These are phyloP conservation scores for Leishmania mexicana DNA, from an alignment of 208 protist species.

Conservation along the genomic window DNA sequence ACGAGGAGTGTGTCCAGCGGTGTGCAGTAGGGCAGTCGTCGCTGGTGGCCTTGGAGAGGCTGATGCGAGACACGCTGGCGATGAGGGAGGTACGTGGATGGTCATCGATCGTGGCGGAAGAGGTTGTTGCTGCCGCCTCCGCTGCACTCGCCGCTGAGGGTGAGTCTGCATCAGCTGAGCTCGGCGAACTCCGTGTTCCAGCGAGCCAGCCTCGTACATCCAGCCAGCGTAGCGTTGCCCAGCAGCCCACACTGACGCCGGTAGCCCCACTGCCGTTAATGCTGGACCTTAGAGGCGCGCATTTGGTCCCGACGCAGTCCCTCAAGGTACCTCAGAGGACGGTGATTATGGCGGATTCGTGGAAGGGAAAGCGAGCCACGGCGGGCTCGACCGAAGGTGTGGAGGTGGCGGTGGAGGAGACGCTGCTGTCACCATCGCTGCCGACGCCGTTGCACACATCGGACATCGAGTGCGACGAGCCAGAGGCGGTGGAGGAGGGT, in stretches of 20 bases:
- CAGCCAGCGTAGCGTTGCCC: background rate
- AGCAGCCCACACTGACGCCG: background rate
- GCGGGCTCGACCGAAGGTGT: background rate
- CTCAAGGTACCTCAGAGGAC: background rate
- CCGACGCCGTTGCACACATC: background rate
- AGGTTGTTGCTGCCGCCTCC: background rate
- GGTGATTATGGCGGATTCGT: background rate
- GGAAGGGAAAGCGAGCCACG: no score
- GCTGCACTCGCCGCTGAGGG: background rate
- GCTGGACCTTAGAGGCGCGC: background rate
- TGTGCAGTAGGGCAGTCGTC: constrained; percentile 2
- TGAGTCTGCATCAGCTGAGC: background rate
- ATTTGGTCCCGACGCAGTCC: background rate
- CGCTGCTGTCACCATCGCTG: background rate
- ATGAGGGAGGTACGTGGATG: background rate
- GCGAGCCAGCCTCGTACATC: background rate
- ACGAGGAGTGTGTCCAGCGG: constrained; percentile 15
- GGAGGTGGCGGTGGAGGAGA: background rate
- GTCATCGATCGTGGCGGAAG: background rate
- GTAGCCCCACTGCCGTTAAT: background rate
- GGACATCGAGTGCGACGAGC: background rate
- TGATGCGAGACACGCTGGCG: background rate
- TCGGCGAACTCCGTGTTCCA: background rate
- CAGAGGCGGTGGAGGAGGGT: background rate
- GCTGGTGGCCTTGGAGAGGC: background rate